Evolutionary conservation across 768 basidiomycete species (phyloP).

Genomic region (Suillus alpinus): DNA sequence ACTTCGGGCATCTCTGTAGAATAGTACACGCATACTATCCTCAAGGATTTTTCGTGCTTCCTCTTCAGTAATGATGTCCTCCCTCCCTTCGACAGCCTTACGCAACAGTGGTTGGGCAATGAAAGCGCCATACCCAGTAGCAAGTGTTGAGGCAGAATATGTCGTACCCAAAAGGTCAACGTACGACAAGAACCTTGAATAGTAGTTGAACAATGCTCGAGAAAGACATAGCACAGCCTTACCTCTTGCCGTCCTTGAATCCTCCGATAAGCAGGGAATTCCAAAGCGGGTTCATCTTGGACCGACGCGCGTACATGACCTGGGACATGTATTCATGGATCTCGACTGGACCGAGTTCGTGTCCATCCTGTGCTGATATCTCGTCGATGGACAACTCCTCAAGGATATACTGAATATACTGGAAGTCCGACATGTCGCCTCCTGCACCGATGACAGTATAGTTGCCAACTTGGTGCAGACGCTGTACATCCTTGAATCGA

Average conservation of each 20-base stretch:
- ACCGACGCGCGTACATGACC: constrained; percentile 85
- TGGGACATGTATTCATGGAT: constrained; percentile 91
- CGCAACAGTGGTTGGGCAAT: constrained; percentile 92
- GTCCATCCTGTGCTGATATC: constrained; percentile 77
- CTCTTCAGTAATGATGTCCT: constrained; percentile 71
- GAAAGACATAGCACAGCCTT: constrained; percentile 16
- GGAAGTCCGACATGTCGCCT: constrained; percentile 98
- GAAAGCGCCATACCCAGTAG: constrained; percentile 91
- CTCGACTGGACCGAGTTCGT: constrained; percentile 80
- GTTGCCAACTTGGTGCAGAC: constrained; percentile 80
- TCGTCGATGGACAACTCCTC: constrained; percentile 79
- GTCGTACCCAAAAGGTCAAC: constrained; percentile 98
- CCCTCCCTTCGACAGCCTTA: constrained; percentile 82
- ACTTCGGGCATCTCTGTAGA: constrained; percentile 94
- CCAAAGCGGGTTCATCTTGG: constrained; percentile 93
- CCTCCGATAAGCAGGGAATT: constrained; percentile 93
- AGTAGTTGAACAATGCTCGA: background rate
- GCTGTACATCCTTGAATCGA: constrained; percentile 90
- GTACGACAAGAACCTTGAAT: constrained; percentile 79
- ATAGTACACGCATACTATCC: constrained; percentile 89
- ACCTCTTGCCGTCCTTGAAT: constrained; percentile 81
- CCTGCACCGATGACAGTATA: constrained; percentile 88
- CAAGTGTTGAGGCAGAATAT: constrained; percentile 88
- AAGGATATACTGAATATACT: constrained; percentile 80
- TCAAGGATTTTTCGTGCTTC: constrained; percentile 78